Conservation (phyloP, 176 grass and related monocot genomes). For the Themeda triandra region DNA sequence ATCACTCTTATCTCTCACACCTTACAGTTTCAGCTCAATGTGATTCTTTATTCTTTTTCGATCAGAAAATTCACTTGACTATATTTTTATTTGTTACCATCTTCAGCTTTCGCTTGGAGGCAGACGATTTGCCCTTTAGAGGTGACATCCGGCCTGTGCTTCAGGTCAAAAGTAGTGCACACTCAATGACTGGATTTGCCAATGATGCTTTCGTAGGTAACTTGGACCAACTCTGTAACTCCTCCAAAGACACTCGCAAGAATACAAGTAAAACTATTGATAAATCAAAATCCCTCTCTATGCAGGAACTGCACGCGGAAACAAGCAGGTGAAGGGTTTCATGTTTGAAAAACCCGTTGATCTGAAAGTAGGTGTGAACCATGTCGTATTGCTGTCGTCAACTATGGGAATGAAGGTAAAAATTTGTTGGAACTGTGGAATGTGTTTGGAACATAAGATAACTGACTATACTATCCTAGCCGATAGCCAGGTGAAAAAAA, state of each 20-base stretch:
- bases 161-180: constrained; percentile 53
- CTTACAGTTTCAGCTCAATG: not conserved
- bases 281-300: constrained; percentile 18
- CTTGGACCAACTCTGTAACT: constrained; percentile 22
- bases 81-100: constrained; percentile 12
- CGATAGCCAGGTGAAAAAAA: not conserved
- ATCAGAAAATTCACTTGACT: not conserved
- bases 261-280: not conserved
- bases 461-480: not conserved
- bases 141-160: constrained; percentile 75
- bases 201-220: constrained; percentile 68
- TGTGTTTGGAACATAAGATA: not conserved
- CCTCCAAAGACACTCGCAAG: not conserved
- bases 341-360: constrained; percentile 62
- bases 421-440: not conserved
- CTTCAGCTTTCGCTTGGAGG: constrained; percentile 71
- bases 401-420: constrained; percentile 56
- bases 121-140: constrained; percentile 79
- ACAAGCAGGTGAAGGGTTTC: constrained; percentile 68
- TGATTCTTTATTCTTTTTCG: not conserved
- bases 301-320: constrained; percentile 66
- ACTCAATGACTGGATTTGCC: constrained; percentile 67
- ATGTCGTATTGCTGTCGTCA: constrained; percentile 48
- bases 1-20: not conserved
- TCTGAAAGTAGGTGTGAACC: constrained; percentile 59